Conservation (phyloP, 495 filamentous ascomycete genomes). For the Pyrenula massariospora region DNA sequence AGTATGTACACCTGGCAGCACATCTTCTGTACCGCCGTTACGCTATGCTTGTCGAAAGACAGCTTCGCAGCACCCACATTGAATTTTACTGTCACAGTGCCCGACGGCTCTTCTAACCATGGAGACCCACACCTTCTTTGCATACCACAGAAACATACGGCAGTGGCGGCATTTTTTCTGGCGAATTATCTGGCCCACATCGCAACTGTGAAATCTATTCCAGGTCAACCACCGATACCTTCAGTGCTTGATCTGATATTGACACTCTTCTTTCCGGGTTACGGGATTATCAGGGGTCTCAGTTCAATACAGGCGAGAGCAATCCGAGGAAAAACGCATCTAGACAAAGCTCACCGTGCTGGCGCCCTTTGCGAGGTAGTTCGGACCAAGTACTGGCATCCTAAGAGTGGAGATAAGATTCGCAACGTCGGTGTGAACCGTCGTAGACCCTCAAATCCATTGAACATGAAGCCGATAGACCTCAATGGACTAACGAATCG, state of each 20-base stretch:
- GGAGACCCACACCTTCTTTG: neutral
- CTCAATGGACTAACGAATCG: too few species aligned
- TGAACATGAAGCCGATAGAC: neutral
- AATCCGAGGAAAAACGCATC: slow-evolving; percentile 13
- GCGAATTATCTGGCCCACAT: slow-evolving; percentile 33
- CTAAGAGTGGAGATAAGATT: slow-evolving; percentile 14
- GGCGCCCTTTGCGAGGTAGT: slow-evolving; percentile 24
- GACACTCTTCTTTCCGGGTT: slow-evolving; percentile 19
- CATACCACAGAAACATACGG: slow-evolving; percentile 13
- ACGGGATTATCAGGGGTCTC: slow-evolving; percentile 18
- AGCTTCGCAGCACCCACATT: neutral
- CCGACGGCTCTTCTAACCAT: slow-evolving; percentile 1
- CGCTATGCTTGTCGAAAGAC: neutral
- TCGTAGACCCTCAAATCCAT: too few species aligned
- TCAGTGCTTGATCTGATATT: slow-evolving; percentile 13
- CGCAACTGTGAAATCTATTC: slow-evolving; percentile 27
- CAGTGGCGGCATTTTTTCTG: slow-evolving; percentile 25
- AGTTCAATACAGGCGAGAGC: slow-evolving; percentile 14
- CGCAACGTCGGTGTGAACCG: neutral
- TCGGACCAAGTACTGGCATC: slow-evolving; percentile 19
- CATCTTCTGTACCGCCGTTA: neutral
- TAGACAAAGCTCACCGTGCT: slow-evolving; percentile 13
- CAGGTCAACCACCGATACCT: slow-evolving; percentile 19
- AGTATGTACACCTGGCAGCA: neutral
- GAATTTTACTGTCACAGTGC: slow-evolving; percentile 1